phyloP scores from a whole-genome alignment of 768 basidiomycete genomes.

The Psilocybe tampanensis region DNA sequence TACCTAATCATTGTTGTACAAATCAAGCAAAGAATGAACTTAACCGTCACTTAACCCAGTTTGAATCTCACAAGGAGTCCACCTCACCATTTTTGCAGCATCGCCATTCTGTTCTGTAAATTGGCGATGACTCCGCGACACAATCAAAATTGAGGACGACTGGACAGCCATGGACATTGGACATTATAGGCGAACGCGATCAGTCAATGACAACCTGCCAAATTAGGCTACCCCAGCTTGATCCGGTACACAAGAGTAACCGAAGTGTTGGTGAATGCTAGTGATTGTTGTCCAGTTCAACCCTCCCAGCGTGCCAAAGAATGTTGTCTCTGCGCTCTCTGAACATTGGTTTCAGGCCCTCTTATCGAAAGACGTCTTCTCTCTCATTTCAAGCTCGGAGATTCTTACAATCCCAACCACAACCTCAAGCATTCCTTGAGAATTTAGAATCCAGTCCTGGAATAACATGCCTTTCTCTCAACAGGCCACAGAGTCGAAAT shows the following conservation, averaged over 20 bases:
- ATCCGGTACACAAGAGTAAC: neutral
- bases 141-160: too few relatives aligned
- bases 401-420: conserved; percentile 22
- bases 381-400: conserved; percentile 5
- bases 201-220: neutral
- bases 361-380: neutral
- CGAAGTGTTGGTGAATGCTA: too few relatives aligned
- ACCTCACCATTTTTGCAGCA: too few relatives aligned
- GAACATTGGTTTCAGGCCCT: neutral
- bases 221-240: neutral
- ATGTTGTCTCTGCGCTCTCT: neutral
- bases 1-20: neutral
- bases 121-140: too few relatives aligned
- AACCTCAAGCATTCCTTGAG: conserved; percentile 49
- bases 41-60: too few relatives aligned
- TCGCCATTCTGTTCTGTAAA: too few relatives aligned
- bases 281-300: too few relatives aligned
- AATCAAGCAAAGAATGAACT: neutral
- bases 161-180: neutral
- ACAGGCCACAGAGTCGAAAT: conserved; percentile 84
- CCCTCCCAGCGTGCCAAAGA: neutral
- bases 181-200: neutral
- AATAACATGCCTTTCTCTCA: conserved; percentile 73
- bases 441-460: conserved; percentile 58
- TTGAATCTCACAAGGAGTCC: too few relatives aligned